Evolutionary conservation across 2,329 filamentous ascomycete genomes (phyloP).

Genomic region (Venturia nashicola): DNA sequence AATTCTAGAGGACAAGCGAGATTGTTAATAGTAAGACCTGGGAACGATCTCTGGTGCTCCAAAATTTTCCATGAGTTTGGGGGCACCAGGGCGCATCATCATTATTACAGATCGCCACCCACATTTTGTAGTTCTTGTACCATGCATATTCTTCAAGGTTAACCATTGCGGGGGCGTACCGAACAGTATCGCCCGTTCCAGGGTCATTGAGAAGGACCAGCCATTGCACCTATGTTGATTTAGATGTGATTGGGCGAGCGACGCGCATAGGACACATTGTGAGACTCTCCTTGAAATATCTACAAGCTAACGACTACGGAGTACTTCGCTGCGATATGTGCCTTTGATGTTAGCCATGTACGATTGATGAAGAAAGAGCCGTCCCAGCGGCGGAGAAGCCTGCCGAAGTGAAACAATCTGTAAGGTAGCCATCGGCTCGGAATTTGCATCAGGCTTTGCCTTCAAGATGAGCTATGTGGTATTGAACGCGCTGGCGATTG

Average conservation of each 20-base stretch:
- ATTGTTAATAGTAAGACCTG: not conserved
- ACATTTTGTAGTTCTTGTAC: not conserved
- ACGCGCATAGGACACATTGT: not conserved
- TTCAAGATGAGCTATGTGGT: too few relatives aligned
- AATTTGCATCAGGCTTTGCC: too few relatives aligned
- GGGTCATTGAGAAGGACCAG: not conserved
- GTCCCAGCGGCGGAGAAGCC: not conserved
- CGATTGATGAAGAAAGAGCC: too few relatives aligned
- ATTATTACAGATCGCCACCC: not conserved
- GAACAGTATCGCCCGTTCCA: not conserved
- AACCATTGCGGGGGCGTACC: not conserved
- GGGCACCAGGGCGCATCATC: not conserved
- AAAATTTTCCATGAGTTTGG: not conserved
- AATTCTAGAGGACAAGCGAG: not conserved
- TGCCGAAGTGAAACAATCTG: not conserved
- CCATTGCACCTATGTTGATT: not conserved
- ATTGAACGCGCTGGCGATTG: too few relatives aligned
- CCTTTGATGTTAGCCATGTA: too few relatives aligned
- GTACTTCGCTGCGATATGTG: not conserved
- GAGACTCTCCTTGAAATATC: not conserved
- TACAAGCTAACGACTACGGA: not conserved
- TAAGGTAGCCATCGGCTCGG: not conserved
- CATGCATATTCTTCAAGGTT: not conserved
- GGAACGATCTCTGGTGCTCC: not conserved
- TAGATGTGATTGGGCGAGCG: not conserved